Conservation (phyloP, 352 stramenopile genomes). For the Globisporangium sylvaticum region DNA sequence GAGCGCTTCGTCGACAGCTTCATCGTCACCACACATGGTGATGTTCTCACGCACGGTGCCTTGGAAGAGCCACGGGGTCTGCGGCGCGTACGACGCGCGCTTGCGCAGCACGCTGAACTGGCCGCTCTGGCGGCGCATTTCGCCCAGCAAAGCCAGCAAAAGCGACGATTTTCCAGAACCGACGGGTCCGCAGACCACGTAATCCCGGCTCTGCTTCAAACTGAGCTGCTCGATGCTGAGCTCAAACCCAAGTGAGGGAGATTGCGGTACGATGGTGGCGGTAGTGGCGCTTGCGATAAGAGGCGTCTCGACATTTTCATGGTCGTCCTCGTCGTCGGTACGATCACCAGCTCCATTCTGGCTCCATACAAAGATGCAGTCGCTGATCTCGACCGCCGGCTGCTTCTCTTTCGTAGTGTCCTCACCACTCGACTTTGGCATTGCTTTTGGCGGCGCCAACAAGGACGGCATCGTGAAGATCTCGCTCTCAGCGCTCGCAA, state of each 20-base stretch:
- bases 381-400: conserved; percentile 16
- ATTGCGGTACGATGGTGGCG: background rate
- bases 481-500: conserved; percentile 20
- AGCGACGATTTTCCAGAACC: conserved; percentile 96
- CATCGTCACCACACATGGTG: conserved; percentile 33
- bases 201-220: conserved; percentile 34
- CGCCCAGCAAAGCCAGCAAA: conserved; percentile 92
- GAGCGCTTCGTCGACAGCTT: conserved; percentile 26
- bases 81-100: conserved; percentile 59
- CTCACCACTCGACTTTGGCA: background rate
- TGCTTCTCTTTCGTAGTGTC: conserved; percentile 1
- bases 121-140: conserved; percentile 84
- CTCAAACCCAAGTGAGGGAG: conserved; percentile 24
- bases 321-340: background rate
- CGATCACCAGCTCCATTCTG: background rate
- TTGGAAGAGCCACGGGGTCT: conserved; percentile 76
- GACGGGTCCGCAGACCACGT: conserved; percentile 85
- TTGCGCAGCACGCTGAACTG: conserved; percentile 16
- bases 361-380: conserved; percentile 34
- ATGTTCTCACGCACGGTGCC: conserved; percentile 62
- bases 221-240: conserved; percentile 43
- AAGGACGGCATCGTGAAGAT: background rate
- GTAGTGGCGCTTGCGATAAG: conserved; percentile 8
- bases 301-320: background rate
- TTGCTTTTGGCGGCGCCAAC: conserved; percentile 12